phyloP scores from a whole-genome alignment of 1,139 yeast species.

The Zygotorulaspora mrakii region DNA sequence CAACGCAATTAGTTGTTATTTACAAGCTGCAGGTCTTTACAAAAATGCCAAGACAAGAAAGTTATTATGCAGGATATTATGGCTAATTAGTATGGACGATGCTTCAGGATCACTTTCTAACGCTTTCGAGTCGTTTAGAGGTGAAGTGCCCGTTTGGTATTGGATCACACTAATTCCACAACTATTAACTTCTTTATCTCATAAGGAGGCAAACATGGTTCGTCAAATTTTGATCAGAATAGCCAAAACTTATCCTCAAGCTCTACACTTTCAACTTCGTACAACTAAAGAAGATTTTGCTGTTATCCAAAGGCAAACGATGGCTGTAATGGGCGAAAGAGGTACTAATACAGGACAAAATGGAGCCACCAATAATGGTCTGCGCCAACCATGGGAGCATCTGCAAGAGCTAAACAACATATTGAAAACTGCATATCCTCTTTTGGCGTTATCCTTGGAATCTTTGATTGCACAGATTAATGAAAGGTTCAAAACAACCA shows the following conservation, averaged over 20 bases:
- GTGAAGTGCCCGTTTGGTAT: constrained; percentile 98
- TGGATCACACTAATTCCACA: constrained; percentile 98
- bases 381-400: constrained; percentile 86
- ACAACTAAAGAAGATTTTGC: constrained; percentile 94
- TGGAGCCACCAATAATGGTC: constrained; percentile 21
- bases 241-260: constrained; percentile 96
- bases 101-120: constrained; percentile 72
- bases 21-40: constrained; percentile 96
- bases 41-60: constrained; percentile 90
- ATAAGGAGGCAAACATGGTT: constrained; percentile 84
- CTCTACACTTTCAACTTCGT: constrained; percentile 89
- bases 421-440: constrained; percentile 91
- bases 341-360: constrained; percentile 20
- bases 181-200: constrained; percentile 81
- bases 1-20: constrained; percentile 90
- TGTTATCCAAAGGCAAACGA: constrained; percentile 76
- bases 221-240: constrained; percentile 84
- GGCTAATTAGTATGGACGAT: constrained; percentile 93
- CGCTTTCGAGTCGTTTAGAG: constrained; percentile 88
- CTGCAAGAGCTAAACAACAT: constrained; percentile 95
- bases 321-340: constrained; percentile 52
- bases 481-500: constrained; percentile 88
- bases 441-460: constrained; percentile 86
- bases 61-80: constrained; percentile 79
- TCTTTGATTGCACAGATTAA: constrained; percentile 93